Evolutionary conservation across 805 yeast species (phyloP).

Genomic region (Candida sanyiensis): DNA sequence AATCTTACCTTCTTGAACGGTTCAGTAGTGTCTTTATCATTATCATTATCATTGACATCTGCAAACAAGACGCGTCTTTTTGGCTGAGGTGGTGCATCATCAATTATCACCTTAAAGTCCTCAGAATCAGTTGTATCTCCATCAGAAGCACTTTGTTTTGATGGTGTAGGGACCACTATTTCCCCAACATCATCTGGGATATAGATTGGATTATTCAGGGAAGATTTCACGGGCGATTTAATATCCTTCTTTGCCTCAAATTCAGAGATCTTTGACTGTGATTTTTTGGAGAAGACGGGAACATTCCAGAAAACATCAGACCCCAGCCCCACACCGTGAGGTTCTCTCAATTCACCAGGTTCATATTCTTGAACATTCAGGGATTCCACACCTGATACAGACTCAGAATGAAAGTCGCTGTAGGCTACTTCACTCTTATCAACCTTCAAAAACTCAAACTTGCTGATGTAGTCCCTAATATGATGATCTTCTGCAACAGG

Average conservation of each 20-base stretch:
- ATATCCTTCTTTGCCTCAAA: constrained; percentile 1
- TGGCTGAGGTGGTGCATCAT: neutral
- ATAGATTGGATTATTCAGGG: too few species aligned
- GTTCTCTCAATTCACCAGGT: constrained; percentile 24
- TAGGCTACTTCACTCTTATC: constrained; percentile 11
- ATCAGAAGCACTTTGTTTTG: constrained; percentile 3
- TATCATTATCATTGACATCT: too few species aligned
- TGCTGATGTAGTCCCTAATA: constrained; percentile 50
- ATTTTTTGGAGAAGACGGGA: constrained; percentile 27
- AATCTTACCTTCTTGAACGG: neutral
- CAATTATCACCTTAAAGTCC: neutral
- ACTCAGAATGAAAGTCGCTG: constrained; percentile 11
- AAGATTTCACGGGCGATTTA: neutral
- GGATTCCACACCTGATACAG: constrained; percentile 4
- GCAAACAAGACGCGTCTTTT: neutral
- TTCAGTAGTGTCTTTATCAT: too few species aligned
- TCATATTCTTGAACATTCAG: constrained; percentile 17
- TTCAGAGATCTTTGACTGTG: constrained; percentile 15
- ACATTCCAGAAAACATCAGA: constrained; percentile 28
- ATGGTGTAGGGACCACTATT: too few species aligned
- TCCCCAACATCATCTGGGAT: neutral
- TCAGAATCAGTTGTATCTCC: neutral
- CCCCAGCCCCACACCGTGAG: constrained; percentile 14
- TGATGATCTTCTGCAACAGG: constrained; percentile 54
- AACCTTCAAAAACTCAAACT: constrained; percentile 41